These are phyloP conservation scores for Pinus albicaulis DNA, from an alignment of 75 land plant species.

Conservation along the genomic window DNA sequence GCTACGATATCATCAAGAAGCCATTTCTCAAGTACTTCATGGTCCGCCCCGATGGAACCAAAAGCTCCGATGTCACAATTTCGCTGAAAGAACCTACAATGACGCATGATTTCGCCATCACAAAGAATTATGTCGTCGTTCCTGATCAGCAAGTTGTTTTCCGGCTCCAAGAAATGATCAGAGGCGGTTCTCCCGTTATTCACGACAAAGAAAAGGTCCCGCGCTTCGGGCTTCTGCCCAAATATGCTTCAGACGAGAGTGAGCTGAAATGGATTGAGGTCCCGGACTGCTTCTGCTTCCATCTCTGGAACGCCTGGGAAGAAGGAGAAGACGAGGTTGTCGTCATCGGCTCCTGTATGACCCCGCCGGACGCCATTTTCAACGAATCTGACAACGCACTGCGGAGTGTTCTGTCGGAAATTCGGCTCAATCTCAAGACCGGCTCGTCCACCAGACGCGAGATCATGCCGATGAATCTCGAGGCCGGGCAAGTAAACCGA, in stretches of 20 bases:
- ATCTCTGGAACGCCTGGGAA: conserved; percentile 97
- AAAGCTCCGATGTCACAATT: conserved; percentile 67
- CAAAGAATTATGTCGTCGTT: conserved; percentile 67
- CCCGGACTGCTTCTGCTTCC: conserved; percentile 93
- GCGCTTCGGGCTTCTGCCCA: conserved; percentile 70
- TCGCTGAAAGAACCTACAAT: conserved; percentile 66
- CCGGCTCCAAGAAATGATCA: conserved; percentile 69
- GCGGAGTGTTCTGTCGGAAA: conserved; percentile 30
- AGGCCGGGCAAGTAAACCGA: conserved; percentile 86
- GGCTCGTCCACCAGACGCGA: conserved; percentile 34
- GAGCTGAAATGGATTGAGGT: conserved; percentile 74
- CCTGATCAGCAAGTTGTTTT: conserved; percentile 96
- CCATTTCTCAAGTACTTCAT: conserved; percentile 71
- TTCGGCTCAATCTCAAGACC: conserved; percentile 44
- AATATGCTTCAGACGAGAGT: conserved; percentile 34
- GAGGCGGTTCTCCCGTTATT: conserved; percentile 82
- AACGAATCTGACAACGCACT: conserved; percentile 17
- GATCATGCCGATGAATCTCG: conserved; percentile 61
- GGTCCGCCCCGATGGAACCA: conserved; percentile 52
- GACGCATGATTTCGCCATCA: conserved; percentile 96
- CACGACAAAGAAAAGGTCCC: conserved; percentile 63
- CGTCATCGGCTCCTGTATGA: conserved; percentile 72
- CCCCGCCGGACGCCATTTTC: conserved; percentile 61
- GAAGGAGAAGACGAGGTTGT: conserved; percentile 60
- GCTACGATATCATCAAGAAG: conserved; percentile 70